A percentile compares a stretch with the other conserved stretches of the same genome.
Conservation (phyloP, 2,329 filamentous ascomycete species). For the Penicillium sp. region DNA sequence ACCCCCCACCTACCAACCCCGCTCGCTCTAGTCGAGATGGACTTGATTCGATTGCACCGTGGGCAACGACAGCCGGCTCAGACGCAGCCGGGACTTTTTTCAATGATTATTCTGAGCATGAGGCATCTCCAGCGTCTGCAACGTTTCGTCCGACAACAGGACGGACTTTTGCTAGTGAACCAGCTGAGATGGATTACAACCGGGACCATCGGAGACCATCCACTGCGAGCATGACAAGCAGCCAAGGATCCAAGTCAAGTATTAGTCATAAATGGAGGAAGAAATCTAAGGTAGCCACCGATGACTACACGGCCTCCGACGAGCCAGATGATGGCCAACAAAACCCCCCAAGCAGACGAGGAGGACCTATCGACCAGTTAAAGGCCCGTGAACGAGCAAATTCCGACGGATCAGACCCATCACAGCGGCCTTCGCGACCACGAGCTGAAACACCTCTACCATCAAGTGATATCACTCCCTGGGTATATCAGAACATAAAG, state of each 20-base stretch:
- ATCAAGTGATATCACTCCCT: slow-evolving; percentile 94
- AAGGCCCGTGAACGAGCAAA: slow-evolving; percentile 74
- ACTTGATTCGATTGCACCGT: slow-evolving; percentile 32
- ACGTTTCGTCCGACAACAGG: slow-evolving; percentile 62
- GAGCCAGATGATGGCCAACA: slow-evolving; percentile 66
- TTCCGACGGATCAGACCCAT: slow-evolving; percentile 70
- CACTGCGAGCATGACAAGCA: slow-evolving; percentile 83
- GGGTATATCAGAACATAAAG: slow-evolving; percentile 85
- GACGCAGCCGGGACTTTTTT: slow-evolving; percentile 38
- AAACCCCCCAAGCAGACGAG: slow-evolving; percentile 22
- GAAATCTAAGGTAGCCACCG: slow-evolving; percentile 86
- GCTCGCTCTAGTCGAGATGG: slow-evolving; percentile 19
- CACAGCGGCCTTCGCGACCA: slow-evolving; percentile 74
- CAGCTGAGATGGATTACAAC: slow-evolving; percentile 61
- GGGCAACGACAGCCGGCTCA: slow-evolving; percentile 28
- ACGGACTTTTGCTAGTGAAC: slow-evolving; percentile 57
- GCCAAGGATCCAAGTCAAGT: slow-evolving; percentile 74
- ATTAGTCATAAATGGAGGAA: slow-evolving; percentile 74
- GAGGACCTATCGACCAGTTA: slow-evolving; percentile 49
- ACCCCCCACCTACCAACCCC: slow-evolving; percentile 23
- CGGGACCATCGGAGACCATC: slow-evolving; percentile 81
- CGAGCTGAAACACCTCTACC: slow-evolving; percentile 71
- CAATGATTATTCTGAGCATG: slow-evolving; percentile 40
- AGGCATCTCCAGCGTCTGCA: slow-evolving; percentile 64
- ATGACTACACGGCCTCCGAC: slow-evolving; percentile 72